A percentile compares a stretch with the other conserved stretches of the same genome.
phyloP scores from a whole-genome alignment of 2,329 filamentous ascomycete species.

The Lizonia empirigonia region DNA sequence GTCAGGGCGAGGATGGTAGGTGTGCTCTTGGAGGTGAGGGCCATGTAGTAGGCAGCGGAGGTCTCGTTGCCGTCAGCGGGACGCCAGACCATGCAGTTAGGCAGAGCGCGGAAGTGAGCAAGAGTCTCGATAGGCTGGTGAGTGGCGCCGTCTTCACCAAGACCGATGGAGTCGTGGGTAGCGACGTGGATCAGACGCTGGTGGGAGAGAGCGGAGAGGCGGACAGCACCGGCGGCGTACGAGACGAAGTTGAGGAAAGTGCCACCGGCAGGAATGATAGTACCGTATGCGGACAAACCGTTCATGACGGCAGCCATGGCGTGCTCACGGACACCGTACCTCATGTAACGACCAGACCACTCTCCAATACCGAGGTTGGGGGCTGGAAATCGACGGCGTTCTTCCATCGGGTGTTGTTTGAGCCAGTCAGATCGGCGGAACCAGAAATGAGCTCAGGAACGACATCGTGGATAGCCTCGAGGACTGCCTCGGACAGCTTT shows the following conservation, averaged over 20 bases:
- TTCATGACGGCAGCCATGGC: slow-evolving; percentile 93
- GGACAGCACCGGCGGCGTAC: slow-evolving; percentile 93
- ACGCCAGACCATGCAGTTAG: slow-evolving; percentile 99
- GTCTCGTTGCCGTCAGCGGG: slow-evolving; percentile 98
- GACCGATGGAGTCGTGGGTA: slow-evolving; percentile 98
- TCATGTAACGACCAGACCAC: slow-evolving; percentile 88
- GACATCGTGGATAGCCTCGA: slow-evolving; percentile 81
- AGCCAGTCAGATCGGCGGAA: slow-evolving; percentile 96
- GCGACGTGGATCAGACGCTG: slow-evolving; percentile 93
- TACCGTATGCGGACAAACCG: slow-evolving; percentile 93
- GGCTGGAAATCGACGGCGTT: slow-evolving; percentile 96
- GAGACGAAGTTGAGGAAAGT: slow-evolving; percentile 99
- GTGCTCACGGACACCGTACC: slow-evolving; percentile 92
- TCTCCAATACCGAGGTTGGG: slow-evolving; percentile 83
- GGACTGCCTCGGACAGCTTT: slow-evolving; percentile 94
- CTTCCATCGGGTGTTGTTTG: slow-evolving; percentile 99
- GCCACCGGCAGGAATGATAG: slow-evolving; percentile 88
- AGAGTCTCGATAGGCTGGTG: slow-evolving; percentile 99
- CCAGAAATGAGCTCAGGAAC: slow-evolving; percentile 93
- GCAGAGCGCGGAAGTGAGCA: slow-evolving; percentile 96
- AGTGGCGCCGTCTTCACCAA: slow-evolving; percentile 97
- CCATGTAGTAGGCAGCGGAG: slow-evolving; percentile 95
- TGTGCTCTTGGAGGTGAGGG: slow-evolving; percentile 85
- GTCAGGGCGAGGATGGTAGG: slow-evolving; percentile 94
- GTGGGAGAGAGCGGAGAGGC: slow-evolving; percentile 89